Evolutionary conservation across 352 stramenopile species (phyloP), one percentile per base, ranked within the genome.

Genomic region (Phytophthora rubi): DNA sequence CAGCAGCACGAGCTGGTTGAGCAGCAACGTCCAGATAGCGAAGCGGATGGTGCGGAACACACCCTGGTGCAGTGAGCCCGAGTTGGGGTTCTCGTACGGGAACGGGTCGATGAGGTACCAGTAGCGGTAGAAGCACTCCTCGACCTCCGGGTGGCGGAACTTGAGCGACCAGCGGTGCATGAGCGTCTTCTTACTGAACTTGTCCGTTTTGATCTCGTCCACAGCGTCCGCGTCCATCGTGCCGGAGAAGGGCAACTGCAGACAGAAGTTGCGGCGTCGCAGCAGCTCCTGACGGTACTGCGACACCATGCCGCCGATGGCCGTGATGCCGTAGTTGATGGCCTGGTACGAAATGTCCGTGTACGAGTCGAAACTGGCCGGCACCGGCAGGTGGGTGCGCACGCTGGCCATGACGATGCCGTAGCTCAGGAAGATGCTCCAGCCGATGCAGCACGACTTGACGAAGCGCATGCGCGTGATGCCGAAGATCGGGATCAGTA

Each of bases 31-130:
- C 66, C 75, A 82, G 32, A 93, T 77, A n/a, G 85, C 86, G 26
- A 91, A 94, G 13, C 85, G 86, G 56, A 94, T 92, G 6, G 82
- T 90, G 23, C 72, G 75, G 71, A 91, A 94, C 12, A 94, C 86
- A 44, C 84, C 81, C 55, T 80, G 65, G 56, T 94, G 86, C 53
- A 94, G 75, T 52, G 79, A 88, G 13, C 85, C 86, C 21, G 84
- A 88, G 75, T 92, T 93, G 2, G 86, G 85, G 70, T 94, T 92
- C 62, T 94, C 85, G 59, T 91, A 94, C 59, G 86, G 86, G 61
- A 91, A 92, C 57, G 86, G 83, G 61, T 94, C 86, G 51, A 94
- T 94, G n/a, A 94, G 75, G 71, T 94, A 94, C 86, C 86, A 94
- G 67, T 92, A 89, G 7, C 81, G 75, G 73, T 91, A 94, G 69